Evolutionary conservation across 2,329 filamentous ascomycete genomes (phyloP), one percentile per base, ranked within the genome.

Genomic region (Trichoderma breve): DNA sequence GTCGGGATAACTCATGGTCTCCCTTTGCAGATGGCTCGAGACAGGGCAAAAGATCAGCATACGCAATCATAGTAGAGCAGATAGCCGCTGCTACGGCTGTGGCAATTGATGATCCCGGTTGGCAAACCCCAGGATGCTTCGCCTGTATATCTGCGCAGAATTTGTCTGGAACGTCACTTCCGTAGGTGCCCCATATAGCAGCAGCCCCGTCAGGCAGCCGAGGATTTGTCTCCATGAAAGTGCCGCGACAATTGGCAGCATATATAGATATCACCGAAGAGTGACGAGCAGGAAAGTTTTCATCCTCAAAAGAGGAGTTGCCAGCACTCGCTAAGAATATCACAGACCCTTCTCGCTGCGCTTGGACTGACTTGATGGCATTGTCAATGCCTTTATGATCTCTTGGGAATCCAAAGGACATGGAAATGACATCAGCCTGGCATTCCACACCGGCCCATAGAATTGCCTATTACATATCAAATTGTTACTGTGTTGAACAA

Each of bases 371-470:
- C 0, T 9, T 36, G 14, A 62, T 62, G 0, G 60, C 34, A 26
- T 9, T 28, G 0, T 24, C 14, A 1, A 62, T 62, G 15, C 60
- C 64, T 6, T 51, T 32, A 36, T 74, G 30, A 30, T 39, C 15
- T 4, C 73, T 47, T 2, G 71, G 62, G 24, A 77, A 73, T 1
- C 74, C 76, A 55, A 79, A 78, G 1, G 77, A 78, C 74, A 79
- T 77, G 39, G 74, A 75, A 21, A 78, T 77, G 43, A 79, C 76
- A 53, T 78, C 73, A 0, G 74, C 77, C n/a, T 76, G 39, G 15
- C 70, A 68, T 21, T 73, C 51, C 3, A 74, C 53, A 1, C 70
- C 72, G 3, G 76, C 77, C 71, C 75, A 73, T 2, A 71, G 34
- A 11, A 79, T 77, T 21, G 77, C 77, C 75, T 77, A 34, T 51